phyloP scores from a whole-genome alignment of 495 filamentous ascomycete species.

The Oleoguttula mirabilis region DNA sequence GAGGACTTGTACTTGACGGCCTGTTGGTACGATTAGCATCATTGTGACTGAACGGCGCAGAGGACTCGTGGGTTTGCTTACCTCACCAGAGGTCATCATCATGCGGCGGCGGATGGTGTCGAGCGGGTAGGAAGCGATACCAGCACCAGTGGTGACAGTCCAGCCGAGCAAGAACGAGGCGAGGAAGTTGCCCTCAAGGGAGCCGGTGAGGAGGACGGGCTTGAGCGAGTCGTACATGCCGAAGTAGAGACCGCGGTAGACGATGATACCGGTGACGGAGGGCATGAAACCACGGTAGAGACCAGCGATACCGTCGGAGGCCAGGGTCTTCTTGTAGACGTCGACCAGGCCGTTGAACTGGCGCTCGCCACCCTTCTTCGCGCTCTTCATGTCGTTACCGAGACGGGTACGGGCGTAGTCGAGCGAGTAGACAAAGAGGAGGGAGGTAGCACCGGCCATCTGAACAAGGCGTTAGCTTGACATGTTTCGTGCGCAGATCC shows the following conservation, averaged over 20 bases:
- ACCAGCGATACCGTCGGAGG: constrained; percentile 94
- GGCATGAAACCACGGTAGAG: constrained; percentile 99
- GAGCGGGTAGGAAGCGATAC: constrained; percentile 99
- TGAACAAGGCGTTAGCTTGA: too few species aligned
- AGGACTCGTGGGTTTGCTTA: constrained; percentile 29
- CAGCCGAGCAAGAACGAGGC: constrained; percentile 98
- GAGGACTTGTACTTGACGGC: constrained; percentile 99
- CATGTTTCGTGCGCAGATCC: constrained; percentile 26
- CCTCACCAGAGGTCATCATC: constrained; percentile 96
- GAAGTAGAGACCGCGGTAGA: constrained; percentile 99
- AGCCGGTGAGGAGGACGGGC: constrained; percentile 85
- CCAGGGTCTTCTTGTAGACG: constrained; percentile 99
- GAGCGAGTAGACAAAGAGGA: constrained; percentile 99
- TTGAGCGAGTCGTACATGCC: constrained; percentile 99
- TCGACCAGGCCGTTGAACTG: constrained; percentile 99
- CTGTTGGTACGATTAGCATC: constrained; percentile 32
- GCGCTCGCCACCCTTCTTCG: constrained; percentile 92
- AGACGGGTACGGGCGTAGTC: constrained; percentile 99
- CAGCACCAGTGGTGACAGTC: constrained; percentile 98
- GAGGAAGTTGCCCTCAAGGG: constrained; percentile 94
- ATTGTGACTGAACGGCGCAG: not conserved
- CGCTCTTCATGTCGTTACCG: constrained; percentile 97
- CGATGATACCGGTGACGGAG: constrained; percentile 94
- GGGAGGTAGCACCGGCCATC: constrained; percentile 97
- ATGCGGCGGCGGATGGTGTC: constrained; percentile 99